Percentiles rank a stretch among this genome's conserved stretches.
These are phyloP conservation scores for Penicillium maclennaniae DNA, from an alignment of 495 filamentous ascomycete species.

Conservation along the genomic window DNA sequence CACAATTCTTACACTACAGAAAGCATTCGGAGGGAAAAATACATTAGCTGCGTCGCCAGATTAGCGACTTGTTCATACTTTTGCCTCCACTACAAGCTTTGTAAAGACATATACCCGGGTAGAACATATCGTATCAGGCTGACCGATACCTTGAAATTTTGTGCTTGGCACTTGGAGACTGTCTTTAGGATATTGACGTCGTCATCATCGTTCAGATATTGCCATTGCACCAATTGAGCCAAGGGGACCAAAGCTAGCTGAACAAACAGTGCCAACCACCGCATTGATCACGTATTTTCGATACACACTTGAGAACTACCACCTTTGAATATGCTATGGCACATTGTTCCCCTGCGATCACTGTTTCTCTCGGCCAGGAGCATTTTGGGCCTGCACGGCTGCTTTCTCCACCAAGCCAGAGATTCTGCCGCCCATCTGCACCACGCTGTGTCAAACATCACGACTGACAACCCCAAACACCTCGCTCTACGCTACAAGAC, in stretches of 20 bases:
- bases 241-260: not conserved
- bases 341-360: not conserved
- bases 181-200: not conserved
- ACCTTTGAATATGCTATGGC: conserved; percentile 1
- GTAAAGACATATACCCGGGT: not conserved
- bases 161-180: not conserved
- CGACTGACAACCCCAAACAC: not conserved
- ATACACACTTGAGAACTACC: not conserved
- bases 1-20: conserved; percentile 19
- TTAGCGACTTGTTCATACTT: conserved; percentile 17
- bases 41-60: conserved; percentile 18
- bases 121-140: no score
- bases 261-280: not conserved
- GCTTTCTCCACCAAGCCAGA: conserved; percentile 26
- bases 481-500: not conserved
- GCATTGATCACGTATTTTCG: not conserved
- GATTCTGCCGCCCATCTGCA: conserved; percentile 8
- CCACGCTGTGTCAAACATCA: not conserved
- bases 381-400: conserved; percentile 11
- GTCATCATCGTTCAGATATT: not conserved
- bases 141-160: not conserved
- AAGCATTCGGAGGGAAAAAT: conserved; percentile 22
- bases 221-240: not conserved
- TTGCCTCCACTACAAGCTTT: not conserved
- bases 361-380: not conserved